A percentile compares a stretch with the other conserved stretches of the same genome.
These are phyloP conservation scores for Colletotrichum incanum DNA, from an alignment of 2,329 filamentous ascomycete species.

Conservation along the genomic window DNA sequence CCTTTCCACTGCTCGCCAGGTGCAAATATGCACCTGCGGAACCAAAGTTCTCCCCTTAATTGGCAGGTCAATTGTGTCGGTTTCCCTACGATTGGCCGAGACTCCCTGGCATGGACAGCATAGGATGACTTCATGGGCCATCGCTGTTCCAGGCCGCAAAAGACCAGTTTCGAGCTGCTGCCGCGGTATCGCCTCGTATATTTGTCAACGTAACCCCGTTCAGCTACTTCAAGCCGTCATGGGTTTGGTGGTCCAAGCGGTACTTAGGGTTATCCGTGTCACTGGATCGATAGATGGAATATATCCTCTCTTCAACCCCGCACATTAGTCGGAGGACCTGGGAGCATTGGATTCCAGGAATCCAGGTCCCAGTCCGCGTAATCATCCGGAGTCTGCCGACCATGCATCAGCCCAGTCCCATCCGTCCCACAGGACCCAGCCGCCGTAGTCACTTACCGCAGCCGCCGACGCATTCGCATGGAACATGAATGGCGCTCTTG, in stretches of 20 bases:
- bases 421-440: slow-evolving; percentile 59
- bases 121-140: background rate
- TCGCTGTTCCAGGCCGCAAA: background rate
- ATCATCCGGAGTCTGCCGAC: slow-evolving; percentile 43
- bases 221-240: background rate
- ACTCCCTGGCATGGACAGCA: background rate
- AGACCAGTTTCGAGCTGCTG: background rate
- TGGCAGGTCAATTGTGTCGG: background rate
- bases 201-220: background rate
- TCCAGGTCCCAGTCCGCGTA: slow-evolving; percentile 43
- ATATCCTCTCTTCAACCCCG: slow-evolving; percentile 16
- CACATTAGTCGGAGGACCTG: slow-evolving; percentile 22
- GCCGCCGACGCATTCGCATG: slow-evolving; percentile 50
- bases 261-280: slow-evolving; percentile 15
- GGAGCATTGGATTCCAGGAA: slow-evolving; percentile 38
- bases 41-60: slow-evolving; percentile 11
- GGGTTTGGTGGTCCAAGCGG: slow-evolving; percentile 9
- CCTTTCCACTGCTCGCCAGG: background rate
- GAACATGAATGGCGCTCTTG: slow-evolving; percentile 48
- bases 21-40: slow-evolving; percentile 2
- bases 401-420: slow-evolving; percentile 53
- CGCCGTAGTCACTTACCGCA: slow-evolving; percentile 49
- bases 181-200: background rate
- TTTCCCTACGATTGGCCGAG: background rate
- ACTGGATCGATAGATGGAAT: background rate